Base-by-base conservation (phyloP, 139 green algal species). In the Chlamydomonas eustigma region DNA sequence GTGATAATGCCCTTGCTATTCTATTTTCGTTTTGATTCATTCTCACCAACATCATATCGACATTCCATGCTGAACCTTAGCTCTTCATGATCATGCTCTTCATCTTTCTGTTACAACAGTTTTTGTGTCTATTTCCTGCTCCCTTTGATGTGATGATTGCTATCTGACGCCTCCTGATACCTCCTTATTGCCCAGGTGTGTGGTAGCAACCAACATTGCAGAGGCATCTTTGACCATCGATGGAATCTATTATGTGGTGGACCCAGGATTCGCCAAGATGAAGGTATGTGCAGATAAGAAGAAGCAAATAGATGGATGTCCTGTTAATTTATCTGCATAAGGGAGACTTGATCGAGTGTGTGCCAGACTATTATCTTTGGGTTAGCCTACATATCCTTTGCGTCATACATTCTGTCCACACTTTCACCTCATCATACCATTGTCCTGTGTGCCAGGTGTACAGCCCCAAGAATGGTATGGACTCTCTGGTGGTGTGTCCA, bases 161-260 rank as follows among this genome's bases (percentile, higher is more conserved):
- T 70, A 8, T 6, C 63, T 35, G 8, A 22, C 30, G 8, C n/a
- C 63, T 37, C 32, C 63, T 28, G 24, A 37, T 31, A 70, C 18
- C 63, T 37, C 5, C 63, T 37, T 8, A 8, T 70, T 31, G 63
- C 30, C 25, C 72, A 77, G 72, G 76, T 88, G 83, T 38, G 94
- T 99, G 24, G 91, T 99, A 64, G 95, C 96, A 51, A 99, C 96
- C 83, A 99, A 99, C 89, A 99, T 99, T 71, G 96, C 96, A 0
- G 96, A 99, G 81, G 94, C 96, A 18, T 95, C 87, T 0, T 88
- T 99, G 25, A 99, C 96, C 39, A 99, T 99, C 64, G 96, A 99
- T 77, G 96, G 95, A 77, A 97, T 99, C 84, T 97, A 97, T 34
- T 81, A 81, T 37, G 76, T 81, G 68, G 69, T 81, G 37, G 76